Base-by-base conservation (phyloP, 805 yeast genomes). In the Teunomyces pallodes region DNA sequence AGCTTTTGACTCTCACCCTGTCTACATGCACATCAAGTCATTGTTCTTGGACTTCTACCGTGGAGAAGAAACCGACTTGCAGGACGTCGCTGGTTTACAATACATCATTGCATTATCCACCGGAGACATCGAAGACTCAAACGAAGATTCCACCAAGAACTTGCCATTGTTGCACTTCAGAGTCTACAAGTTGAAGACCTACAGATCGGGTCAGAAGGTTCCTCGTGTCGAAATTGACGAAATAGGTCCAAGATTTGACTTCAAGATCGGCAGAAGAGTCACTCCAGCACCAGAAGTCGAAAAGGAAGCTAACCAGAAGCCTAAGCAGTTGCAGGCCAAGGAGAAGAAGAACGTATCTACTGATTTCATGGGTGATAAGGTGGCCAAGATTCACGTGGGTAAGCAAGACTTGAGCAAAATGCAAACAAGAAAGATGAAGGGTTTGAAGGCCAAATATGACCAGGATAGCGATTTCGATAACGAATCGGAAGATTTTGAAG, bases 381-480 rank as follows among this genome's bases (percentile, higher is more conserved):
- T 94, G 52, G 99, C 97, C 60, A 87, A 92, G 72, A 83, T 94
- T 61, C 99, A 94, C 66, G 87, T 94, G 70, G 97, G 97, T 71
- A 84, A 84, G 67, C 99, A 94, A 76, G 98, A 94, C 67, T 76
- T 94, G 67, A 77, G 81, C 64, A 85, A 85, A 67, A 69, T 94
- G 65, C 99, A 94, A 74, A 92, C 99, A 5, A 83, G 99, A 73
- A 94, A 94, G 83, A 90, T 94, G 97, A 94, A 94, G 79, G 99
- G 99, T 67, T 78, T 94, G 64, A 94, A 94, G 74, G 78, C 87
- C 47, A 82, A 80, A 66, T 91, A 79, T 59, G 97, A 91, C 65
- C 96, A 89, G 70, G 80, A 74, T 24, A 82, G 80, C 36, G 85
- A 77, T 45, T 82, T 75, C 42, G 82, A 74, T 36, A 80, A 74